A percentile compares a stretch with the other conserved stretches of the same genome.
Conservation (phyloP, 208 protist species). For the Herpetomonas samuelpessoai region DNA sequence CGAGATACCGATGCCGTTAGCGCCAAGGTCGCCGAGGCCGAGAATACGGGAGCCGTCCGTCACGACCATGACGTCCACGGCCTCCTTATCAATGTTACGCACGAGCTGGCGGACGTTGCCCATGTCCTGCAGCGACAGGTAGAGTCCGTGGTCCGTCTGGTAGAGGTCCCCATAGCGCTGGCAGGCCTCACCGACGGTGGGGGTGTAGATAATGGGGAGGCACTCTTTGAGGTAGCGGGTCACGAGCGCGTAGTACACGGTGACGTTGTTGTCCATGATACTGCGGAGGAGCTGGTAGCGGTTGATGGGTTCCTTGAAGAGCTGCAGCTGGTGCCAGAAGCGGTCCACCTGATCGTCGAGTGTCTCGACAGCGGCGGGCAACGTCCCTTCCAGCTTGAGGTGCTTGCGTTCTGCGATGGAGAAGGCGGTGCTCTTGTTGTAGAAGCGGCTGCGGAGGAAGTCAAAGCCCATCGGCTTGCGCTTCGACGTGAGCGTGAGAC, state of each 20-base stretch:
- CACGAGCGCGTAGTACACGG: constrained; percentile 78
- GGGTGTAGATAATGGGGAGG: constrained; percentile 89
- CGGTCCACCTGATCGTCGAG: constrained; percentile 77
- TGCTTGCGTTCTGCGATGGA: constrained; percentile 70
- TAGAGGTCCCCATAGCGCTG: constrained; percentile 85
- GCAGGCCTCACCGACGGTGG: constrained; percentile 93
- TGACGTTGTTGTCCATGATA: constrained; percentile 73
- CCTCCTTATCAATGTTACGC: constrained; percentile 58
- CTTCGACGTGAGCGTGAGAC: constrained; percentile 40
- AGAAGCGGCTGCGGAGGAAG: constrained; percentile 37
- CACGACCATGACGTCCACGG: constrained; percentile 94
- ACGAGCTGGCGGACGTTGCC: constrained; percentile 83
- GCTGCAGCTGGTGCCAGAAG: constrained; percentile 58
- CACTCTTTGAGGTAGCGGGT: constrained; percentile 64
- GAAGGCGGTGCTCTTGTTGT: constrained; percentile 81
- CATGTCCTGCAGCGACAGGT: constrained; percentile 78
- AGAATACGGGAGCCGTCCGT: constrained; percentile 96
- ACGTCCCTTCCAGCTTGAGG: constrained; percentile 55
- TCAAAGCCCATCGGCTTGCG: background rate
- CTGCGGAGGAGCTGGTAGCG: constrained; percentile 69
- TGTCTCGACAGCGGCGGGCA: constrained; percentile 74
- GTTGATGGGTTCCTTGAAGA: constrained; percentile 84
- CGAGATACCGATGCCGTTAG: constrained; percentile 95
- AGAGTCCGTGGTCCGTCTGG: constrained; percentile 85
- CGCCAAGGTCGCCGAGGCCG: constrained; percentile 92